Percentiles rank a stretch among this genome's conserved stretches.
Conservation (phyloP, 1,284 basidiomycete species). For the Cutaneotrichosporon spelunceum region DNA sequence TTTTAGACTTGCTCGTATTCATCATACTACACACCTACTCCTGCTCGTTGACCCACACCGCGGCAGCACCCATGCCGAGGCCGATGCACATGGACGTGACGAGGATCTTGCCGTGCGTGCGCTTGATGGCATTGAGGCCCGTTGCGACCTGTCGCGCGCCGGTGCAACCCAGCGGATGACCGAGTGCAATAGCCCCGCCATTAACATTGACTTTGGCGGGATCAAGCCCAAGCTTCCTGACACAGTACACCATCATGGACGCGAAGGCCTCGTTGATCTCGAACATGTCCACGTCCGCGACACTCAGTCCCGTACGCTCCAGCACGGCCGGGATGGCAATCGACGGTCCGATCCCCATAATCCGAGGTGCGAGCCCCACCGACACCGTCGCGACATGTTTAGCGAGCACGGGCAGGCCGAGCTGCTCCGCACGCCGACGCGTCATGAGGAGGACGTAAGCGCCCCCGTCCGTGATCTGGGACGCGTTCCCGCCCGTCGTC, state of each 20-base stretch:
- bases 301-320: constrained; percentile 63
- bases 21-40: neutral
- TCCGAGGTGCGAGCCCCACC: constrained; percentile 75
- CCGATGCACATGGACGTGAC: constrained; percentile 96
- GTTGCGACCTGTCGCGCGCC: constrained; percentile 85
- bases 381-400: constrained; percentile 79
- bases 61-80: constrained; percentile 69
- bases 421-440: constrained; percentile 78
- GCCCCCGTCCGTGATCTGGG: constrained; percentile 93
- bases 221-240: constrained; percentile 66
- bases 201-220: constrained; percentile 82
- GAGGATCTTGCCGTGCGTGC: constrained; percentile 78
- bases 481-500: constrained; percentile 71
- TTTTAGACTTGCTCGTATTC: neutral
- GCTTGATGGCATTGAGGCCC: constrained; percentile 73
- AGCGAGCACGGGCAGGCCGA: constrained; percentile 85
- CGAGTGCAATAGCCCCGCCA: constrained; percentile 84
- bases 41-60: constrained; percentile 53
- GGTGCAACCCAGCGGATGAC: constrained; percentile 68
- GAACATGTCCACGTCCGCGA: constrained; percentile 77
- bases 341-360: constrained; percentile 88
- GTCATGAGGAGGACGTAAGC: constrained; percentile 87
- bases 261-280: constrained; percentile 85
- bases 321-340: constrained; percentile 74
- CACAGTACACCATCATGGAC: constrained; percentile 73